Conservation (phyloP, 2,329 filamentous ascomycete species). For the Sporothrix sp. region DNA sequence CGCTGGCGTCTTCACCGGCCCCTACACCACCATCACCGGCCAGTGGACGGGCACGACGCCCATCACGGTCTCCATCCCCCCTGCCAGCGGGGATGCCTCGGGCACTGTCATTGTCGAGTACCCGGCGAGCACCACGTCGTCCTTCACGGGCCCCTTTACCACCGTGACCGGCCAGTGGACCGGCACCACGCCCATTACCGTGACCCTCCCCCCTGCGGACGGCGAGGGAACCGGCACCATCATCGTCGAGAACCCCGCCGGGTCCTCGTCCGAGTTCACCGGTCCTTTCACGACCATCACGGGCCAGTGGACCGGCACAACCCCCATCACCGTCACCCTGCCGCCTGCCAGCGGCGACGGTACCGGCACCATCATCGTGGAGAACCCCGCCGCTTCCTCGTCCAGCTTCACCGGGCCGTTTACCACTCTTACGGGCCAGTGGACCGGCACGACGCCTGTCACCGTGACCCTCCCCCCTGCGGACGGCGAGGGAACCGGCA, state of each 20-base stretch:
- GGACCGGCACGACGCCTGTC: slow-evolving; percentile 9
- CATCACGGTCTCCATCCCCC: slow-evolving; percentile 10
- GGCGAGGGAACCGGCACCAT: too few relatives aligned
- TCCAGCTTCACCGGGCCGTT: slow-evolving; percentile 17
- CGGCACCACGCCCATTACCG: background rate
- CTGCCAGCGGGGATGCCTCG: slow-evolving; percentile 3
- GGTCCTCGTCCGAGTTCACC: too few relatives aligned
- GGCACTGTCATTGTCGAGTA: slow-evolving; percentile 16
- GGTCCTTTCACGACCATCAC: too few relatives aligned
- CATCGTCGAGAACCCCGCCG: too few relatives aligned
- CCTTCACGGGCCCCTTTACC: slow-evolving; percentile 6
- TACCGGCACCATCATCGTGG: too few relatives aligned
- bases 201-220: too few relatives aligned
- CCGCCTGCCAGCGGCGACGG: too few relatives aligned
- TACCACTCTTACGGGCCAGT: slow-evolving; percentile 17
- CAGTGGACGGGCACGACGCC: slow-evolving; percentile 9
- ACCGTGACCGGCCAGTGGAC: slow-evolving; percentile 4
- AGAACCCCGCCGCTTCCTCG: background rate
- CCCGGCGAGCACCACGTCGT: background rate
- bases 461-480: too few relatives aligned
- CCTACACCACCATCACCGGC: slow-evolving; percentile 14
- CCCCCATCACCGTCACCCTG: too few relatives aligned
- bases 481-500: too few relatives aligned
- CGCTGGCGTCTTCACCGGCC: slow-evolving; percentile 1
- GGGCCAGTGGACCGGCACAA: too few relatives aligned